Evolutionary conservation across 306 rosid species (phyloP), one percentile per base, ranked within the genome.

Genomic region (Inga laurina): DNA sequence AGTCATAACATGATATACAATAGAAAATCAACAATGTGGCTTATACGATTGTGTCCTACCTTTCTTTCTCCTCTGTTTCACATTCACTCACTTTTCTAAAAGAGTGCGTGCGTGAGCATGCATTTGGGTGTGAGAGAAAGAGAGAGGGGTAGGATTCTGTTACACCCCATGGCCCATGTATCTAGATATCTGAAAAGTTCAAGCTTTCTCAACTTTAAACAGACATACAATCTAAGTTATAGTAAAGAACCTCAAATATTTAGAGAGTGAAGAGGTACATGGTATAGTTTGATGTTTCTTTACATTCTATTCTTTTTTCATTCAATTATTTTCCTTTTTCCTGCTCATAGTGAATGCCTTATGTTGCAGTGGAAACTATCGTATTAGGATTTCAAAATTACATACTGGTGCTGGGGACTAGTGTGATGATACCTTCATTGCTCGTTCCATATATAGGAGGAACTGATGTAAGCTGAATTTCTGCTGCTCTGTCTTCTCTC

Each of bases 361-460:
- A 15, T 84, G 49, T 91, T 90, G 92, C 94, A 96, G 98, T 84
- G 74, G 98, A 96, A 91, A 91, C 98, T 73, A 87, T 96, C 32
- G 52, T 91, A 39, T 85, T 96, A 70, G 99, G 94, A 84, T 96
- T 96, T 89, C 99, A 96, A 86, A 93, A 96, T 85, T 96, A 96
- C 91, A 92, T 96, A 80, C 67, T 93, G 92, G 90, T 92, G 97
- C 87, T 96, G 82, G 99, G 99, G 51, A 96, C 97, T 49, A 93
- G 95, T 86, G 98, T 96, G 39, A 93, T 96, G 99, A 90, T 96
- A 83, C 98, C 99, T 57, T 87, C 98, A 4, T 1, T 86, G 65
- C 90, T 93, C 18, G 98, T 96, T 73, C 99, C 90, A 22, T 94
- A 88, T 77, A 96, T 96, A 97, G 99, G 99, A 79, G 98, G 99